Percentiles rank a stretch among this genome's conserved stretches.
These are phyloP conservation scores for Eimeria necatrix DNA, from an alignment of 169 alveolate species.

Conservation along the genomic window DNA sequence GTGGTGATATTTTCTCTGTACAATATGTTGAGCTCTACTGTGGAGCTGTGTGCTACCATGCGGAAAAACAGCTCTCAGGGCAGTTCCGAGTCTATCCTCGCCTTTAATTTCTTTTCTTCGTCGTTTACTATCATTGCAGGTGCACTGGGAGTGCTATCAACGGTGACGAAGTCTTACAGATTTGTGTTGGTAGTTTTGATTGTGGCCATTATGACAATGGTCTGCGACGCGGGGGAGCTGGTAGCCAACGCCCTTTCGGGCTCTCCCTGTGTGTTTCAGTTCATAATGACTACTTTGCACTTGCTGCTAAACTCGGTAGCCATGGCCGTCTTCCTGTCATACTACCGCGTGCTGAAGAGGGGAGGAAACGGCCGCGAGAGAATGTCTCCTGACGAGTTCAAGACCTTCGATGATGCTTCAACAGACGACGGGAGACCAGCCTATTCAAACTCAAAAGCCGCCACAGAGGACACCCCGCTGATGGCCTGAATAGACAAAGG, in stretches of 20 bases:
- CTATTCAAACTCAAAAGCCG: neutral
- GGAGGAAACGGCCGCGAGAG: conserved; percentile 77
- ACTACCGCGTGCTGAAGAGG: conserved; percentile 38
- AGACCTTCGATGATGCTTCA: neutral
- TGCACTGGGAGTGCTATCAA: conserved; percentile 74
- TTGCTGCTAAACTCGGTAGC: conserved; percentile 56
- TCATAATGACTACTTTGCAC: conserved; percentile 68
- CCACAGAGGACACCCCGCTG: conserved; percentile 35
- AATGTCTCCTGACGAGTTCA: conserved; percentile 7
- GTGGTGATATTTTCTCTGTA: conserved; percentile 76
- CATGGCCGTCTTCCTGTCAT: conserved; percentile 69
- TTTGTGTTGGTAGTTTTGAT: conserved; percentile 65
- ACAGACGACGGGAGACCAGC: neutral
- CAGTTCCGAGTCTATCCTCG: conserved; percentile 19
- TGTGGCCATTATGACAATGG: conserved; percentile 71
- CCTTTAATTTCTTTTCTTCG: conserved; percentile 72
- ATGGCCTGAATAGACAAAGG: neutral
- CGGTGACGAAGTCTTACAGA: conserved; percentile 47
- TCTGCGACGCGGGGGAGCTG: conserved; percentile 70
- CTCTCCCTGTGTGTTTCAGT: conserved; percentile 67
- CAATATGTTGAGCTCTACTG: conserved; percentile 62
- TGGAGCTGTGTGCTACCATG: conserved; percentile 66
- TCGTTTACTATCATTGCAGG: conserved; percentile 76
- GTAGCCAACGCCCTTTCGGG: conserved; percentile 71
- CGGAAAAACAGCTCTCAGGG: neutral